Conservation (phyloP, 2,329 filamentous ascomycete genomes). For the Drechslera avenae region DNA sequence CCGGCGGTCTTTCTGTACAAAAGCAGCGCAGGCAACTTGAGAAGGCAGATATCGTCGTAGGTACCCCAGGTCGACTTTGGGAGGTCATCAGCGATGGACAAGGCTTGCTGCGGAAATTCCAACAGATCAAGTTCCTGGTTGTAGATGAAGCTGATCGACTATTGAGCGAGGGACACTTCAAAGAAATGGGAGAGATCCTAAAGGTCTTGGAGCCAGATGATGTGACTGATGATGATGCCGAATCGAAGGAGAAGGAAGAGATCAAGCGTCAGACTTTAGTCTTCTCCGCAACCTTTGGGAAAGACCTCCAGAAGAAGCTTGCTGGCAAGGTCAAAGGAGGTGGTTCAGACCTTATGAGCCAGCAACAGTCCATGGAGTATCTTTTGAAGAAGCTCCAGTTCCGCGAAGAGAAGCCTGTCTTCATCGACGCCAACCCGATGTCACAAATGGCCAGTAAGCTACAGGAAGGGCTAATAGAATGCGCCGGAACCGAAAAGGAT, state of each 20-base stretch:
- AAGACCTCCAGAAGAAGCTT: conserved; percentile 87
- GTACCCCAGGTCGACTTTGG: conserved; percentile 91
- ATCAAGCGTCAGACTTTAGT: conserved; percentile 81
- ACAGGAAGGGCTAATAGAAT: conserved; percentile 90
- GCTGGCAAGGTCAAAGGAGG: conserved; percentile 66
- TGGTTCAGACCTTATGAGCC: conserved; percentile 64
- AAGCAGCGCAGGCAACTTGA: conserved; percentile 88
- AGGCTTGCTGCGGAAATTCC: conserved; percentile 71
- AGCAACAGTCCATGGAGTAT: conserved; percentile 88
- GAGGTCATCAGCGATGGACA: conserved; percentile 82
- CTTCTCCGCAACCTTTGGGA: conserved; percentile 96
- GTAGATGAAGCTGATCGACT: conserved; percentile 94
- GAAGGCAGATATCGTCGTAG: conserved; percentile 89
- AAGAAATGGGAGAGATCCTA: conserved; percentile 89
- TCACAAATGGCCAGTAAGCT: conserved; percentile 86
- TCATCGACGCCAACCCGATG: conserved; percentile 88
- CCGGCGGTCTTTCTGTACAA: conserved; percentile 88
- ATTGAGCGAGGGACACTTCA: conserved; percentile 90
- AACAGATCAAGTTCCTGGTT: conserved; percentile 78
- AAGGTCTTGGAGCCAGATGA: conserved; percentile 73
- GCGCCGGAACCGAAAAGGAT: conserved; percentile 93
- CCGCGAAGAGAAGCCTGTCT: conserved; percentile 79
- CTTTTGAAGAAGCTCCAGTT: conserved; percentile 90
- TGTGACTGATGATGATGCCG: conserved; percentile 52
- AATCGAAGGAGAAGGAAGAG: conserved; percentile 18